Base-by-base conservation (phyloP, 164 flowering plant genomes). In the Buxus sempervirens region DNA sequence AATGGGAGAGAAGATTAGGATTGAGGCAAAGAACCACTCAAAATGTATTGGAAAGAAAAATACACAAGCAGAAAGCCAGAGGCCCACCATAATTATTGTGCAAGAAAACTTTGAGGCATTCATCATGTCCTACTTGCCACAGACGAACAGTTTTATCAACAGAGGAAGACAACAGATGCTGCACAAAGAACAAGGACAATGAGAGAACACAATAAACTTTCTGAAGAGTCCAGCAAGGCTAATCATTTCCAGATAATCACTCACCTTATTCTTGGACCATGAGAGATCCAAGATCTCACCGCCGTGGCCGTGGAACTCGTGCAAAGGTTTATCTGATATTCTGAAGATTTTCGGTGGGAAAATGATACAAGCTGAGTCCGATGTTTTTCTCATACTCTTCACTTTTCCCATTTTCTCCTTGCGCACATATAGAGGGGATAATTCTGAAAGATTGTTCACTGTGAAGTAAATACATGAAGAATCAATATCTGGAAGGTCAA, bases 11-110 rank as follows among this genome's bases (percentile, higher is more conserved):
- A 45, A 45, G 51, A 10, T 45, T 15, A 45, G 12, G 51, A 45
- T 4, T 15, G 18, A 45, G 2, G 10, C 51, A 28, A 66, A 1
- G 9, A 1, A 41, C 20, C 32, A 42, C 32, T 8, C n/a, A 19
- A 36, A 49, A 26, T 28, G 12, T 45, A 15, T 45, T 10, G 42
- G 64, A 15, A 75, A 61, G 49, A 16, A 55, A 57, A 18, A 62
- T 16, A 13, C 56, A 67, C 19, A 21, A 60, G 57, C n/a, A n/a
- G n/a, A n/a, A 5, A 60, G 53, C 56, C 45, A 45, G 58, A 23
- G 54, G 71, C 88, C 55, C 42, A 95, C 98, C 98, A 66, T 87
- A 95, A 75, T 92, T 82, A 68, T 74, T 85, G 73, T 95, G 98
- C 42, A 76, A 73, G 62, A 84, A 95, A 48, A 85, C 81, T 71